Conservation (phyloP, 164 flowering plant species). For the Umbilicus rupestris region DNA sequence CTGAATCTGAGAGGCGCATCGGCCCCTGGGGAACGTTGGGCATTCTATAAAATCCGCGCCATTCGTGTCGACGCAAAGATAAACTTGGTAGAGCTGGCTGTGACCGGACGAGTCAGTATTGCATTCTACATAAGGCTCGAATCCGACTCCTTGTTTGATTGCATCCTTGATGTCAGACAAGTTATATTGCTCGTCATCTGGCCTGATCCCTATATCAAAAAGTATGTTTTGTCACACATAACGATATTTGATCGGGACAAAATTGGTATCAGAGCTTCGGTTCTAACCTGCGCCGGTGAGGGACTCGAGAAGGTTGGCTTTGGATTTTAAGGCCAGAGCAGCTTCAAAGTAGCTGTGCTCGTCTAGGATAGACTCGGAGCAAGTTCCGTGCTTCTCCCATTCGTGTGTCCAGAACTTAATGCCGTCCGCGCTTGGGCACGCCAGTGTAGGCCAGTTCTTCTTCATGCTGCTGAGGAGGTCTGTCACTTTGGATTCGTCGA, state of each 20-base stretch:
- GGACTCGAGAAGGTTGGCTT: neutral
- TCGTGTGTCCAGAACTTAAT: conserved; percentile 36
- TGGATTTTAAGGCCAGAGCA: neutral
- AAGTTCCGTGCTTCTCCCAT: conserved; percentile 44
- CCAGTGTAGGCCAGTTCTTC: conserved; percentile 34
- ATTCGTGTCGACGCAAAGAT: conserved; percentile 40
- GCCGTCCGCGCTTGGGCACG: conserved; percentile 39
- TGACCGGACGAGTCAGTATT: conserved; percentile 23
- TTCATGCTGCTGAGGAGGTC: conserved; percentile 21
- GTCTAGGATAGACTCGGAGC: conserved; percentile 33
- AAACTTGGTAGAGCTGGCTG: conserved; percentile 38
- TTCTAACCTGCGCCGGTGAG: neutral
- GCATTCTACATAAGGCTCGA: conserved; percentile 29
- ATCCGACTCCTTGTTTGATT: conserved; percentile 22
- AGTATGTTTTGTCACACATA: no score
- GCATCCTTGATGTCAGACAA: conserved; percentile 22
- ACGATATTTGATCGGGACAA: no score
- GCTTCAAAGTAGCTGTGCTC: conserved; percentile 15
- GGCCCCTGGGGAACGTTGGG: conserved; percentile 23
- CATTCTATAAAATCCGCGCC: conserved; percentile 30
- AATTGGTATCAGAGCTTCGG: no score
- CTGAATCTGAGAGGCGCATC: conserved; percentile 20
- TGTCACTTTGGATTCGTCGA: conserved; percentile 24
- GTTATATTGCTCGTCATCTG: conserved; percentile 25
- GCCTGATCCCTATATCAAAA: conserved; percentile 25